Evolutionary conservation across 2,329 filamentous ascomycete genomes (phyloP), one percentile per base, ranked within the genome.

Genomic region (Phialophora macrospora): DNA sequence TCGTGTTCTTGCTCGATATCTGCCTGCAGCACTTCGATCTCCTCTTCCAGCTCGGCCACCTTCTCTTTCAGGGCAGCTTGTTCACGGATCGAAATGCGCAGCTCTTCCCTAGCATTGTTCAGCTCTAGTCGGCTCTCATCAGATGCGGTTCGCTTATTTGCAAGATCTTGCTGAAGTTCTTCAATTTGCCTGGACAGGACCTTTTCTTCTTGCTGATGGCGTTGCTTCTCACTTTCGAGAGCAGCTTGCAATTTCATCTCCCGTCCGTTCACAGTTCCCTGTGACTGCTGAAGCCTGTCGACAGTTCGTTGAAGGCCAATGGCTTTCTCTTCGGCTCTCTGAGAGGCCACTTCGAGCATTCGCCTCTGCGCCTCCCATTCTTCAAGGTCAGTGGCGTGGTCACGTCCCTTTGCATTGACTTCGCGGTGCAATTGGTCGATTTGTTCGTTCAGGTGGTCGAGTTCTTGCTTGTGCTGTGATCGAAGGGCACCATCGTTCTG

Each of bases 171-270:
- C 72, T 90, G 88, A 9, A 95, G 81, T 58, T 90, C 88, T 55
- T 90, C 85, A 59, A 96, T 87, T 75, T 95, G 91, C n/a, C 85
- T 84, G 67, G 82, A 86, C 58, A 96, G 80, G 7, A 88, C 79
- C 11, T 85, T 85, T 74, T 94, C 90, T 72, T 94, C 90, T 62
- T 85, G 87, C 68, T 84, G 84, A 73, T 95, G 88, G 26, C 90
- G 87, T 68, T 91, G 85, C 55, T 85, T 85, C 73, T 93, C 90
- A 72, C 86, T 90, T 68, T 89, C 84, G 12, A 93, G 81, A 3
- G 87, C 87, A 72, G 88, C 84, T 74, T 90, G 87, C 20, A 92
- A 78, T 74, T 84, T 89, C 24, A 81, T 81, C 72, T 92, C 90
- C 74, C 89, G 90, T 68, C 84, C 84, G 22, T 88, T 89, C 32